These are phyloP conservation scores for Hibiscus syriacus DNA, from an alignment of 345 rosid species.

Conservation along the genomic window DNA sequence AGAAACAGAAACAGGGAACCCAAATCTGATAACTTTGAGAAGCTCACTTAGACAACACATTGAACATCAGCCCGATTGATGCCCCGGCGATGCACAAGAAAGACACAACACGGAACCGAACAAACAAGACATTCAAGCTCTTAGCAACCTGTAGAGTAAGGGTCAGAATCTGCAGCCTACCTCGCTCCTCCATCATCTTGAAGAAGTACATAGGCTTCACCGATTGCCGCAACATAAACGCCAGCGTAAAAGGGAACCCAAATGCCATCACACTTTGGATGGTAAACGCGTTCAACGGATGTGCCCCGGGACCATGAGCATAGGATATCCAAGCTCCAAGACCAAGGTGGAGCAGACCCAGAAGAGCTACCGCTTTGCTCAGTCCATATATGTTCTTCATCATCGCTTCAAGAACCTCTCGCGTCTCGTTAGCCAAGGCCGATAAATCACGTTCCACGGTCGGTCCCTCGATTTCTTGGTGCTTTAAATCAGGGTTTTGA, in stretches of 20 bases:
- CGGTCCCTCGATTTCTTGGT: conserved; percentile 92
- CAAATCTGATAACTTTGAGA: conserved; percentile 1
- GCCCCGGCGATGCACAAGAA: conserved; percentile 45
- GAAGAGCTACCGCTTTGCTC: conserved; percentile 51
- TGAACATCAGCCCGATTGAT: conserved; percentile 36
- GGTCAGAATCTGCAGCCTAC: conserved; percentile 84
- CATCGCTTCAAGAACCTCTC: conserved; percentile 56
- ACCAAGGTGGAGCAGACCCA: conserved; percentile 61
- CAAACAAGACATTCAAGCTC: conserved; percentile 56
- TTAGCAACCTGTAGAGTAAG: conserved; percentile 68
- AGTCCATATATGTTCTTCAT: conserved; percentile 67
- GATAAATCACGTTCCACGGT: conserved; percentile 86
- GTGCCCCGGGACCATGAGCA: conserved; percentile 32
- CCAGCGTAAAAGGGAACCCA: conserved; percentile 74
- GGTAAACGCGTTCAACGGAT: conserved; percentile 46
- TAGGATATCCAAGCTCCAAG: conserved; percentile 64
- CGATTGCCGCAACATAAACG: conserved; percentile 69
- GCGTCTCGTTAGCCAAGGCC: conserved; percentile 67
- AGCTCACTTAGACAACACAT: conserved; percentile 5
- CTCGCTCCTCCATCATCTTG: conserved; percentile 83
- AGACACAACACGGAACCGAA: conserved; percentile 48
- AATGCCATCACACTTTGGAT: conserved; percentile 65
- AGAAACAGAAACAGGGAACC: neutral
- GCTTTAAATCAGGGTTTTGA: conserved; percentile 60
- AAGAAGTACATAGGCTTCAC: conserved; percentile 81